Evolutionary conservation across 2,329 filamentous ascomycete genomes (phyloP).

Genomic region (Byssochlamys sp.): DNA sequence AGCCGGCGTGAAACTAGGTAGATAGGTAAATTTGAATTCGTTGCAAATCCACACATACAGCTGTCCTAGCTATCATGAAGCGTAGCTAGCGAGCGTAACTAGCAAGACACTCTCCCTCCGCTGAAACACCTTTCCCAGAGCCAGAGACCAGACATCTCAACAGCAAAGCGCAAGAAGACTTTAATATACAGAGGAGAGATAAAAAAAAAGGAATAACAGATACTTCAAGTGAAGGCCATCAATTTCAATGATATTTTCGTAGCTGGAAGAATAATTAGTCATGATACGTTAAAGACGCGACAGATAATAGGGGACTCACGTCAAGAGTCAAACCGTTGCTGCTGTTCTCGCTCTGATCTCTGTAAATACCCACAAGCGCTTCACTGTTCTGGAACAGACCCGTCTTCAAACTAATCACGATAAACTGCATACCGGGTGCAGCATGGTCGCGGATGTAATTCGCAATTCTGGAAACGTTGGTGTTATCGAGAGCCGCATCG

Average conservation of each 20-base stretch:
- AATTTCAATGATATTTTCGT: slow-evolving; percentile 24
- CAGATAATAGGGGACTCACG: slow-evolving; percentile 52
- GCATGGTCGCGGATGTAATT: slow-evolving; percentile 93
- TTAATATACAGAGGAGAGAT: slow-evolving; percentile 16
- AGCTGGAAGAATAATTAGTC: slow-evolving; percentile 17
- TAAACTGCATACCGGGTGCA: slow-evolving; percentile 95
- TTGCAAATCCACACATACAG: neutral
- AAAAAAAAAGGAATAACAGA: slow-evolving; percentile 5
- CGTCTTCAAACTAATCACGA: slow-evolving; percentile 92
- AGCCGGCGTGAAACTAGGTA: neutral
- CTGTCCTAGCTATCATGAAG: neutral
- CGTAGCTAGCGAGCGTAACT: neutral
- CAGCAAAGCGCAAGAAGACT: slow-evolving; percentile 1
- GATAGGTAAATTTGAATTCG: neutral
- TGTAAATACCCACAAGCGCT: slow-evolving; percentile 87
- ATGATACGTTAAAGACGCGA: neutral
- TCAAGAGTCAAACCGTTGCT: slow-evolving; percentile 86
- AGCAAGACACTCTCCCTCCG: neutral
- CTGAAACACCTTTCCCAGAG: neutral
- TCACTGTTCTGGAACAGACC: slow-evolving; percentile 94
- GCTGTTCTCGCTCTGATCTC: slow-evolving; percentile 87
- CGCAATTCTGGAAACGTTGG: slow-evolving; percentile 90
- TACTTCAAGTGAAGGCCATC: slow-evolving; percentile 4
- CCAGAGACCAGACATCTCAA: neutral
- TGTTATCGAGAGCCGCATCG: slow-evolving; percentile 93